Evolutionary conservation across 2,329 filamentous ascomycete species (phyloP), one percentile per base, ranked within the genome.

Genomic region (Neocucurbitaria cava): DNA sequence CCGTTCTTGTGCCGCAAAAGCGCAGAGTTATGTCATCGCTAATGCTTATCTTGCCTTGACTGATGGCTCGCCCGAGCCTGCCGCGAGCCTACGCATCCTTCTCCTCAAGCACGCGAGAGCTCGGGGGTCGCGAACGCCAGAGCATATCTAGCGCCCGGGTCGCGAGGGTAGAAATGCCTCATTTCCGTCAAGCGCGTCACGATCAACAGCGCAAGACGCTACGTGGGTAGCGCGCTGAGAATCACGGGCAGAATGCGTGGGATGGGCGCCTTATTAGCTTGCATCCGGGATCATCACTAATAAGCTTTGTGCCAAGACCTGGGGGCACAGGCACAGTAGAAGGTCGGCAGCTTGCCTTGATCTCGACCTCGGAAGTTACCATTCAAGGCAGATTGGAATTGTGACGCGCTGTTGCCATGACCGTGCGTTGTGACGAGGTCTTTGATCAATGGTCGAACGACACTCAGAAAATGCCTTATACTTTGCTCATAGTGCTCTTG

Each of bases 41-140:
- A 36, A 33, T 52, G 61, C 61, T 65, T 66, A 64, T 62, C 62
- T 51, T 44, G 42, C 33, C 45, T n/a, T 52, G 54, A 52, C 54
- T 52, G 53, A 53, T 50, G 52, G 30, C 41, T 24, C 28, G n/a
- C 47, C 50, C 49, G 54, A 43, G 46, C n/a, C 21, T 48, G 49
- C 56, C 51, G 59, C 56, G 46, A 56, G 41, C 38, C 49, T 38
- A 33, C 49, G 36, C 46, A 24, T 39, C 26, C 13, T 13, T n/a
- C 18, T 38, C 45, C 30, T 43, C 20, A 54, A 43, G 5, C 38
- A 17, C 31, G 13, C 39, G 28, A 43, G 36, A 33, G 41, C 41
- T 11, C 35, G 55, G 30, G 38, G 41, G 54, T 40, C 35, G 36
- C 40, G 38, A 35, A 45, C 28, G 41, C 33, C 46, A 47, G 24